Evolutionary conservation across 257 asterid species (phyloP).

Genomic region (Solanum peruvianum): DNA sequence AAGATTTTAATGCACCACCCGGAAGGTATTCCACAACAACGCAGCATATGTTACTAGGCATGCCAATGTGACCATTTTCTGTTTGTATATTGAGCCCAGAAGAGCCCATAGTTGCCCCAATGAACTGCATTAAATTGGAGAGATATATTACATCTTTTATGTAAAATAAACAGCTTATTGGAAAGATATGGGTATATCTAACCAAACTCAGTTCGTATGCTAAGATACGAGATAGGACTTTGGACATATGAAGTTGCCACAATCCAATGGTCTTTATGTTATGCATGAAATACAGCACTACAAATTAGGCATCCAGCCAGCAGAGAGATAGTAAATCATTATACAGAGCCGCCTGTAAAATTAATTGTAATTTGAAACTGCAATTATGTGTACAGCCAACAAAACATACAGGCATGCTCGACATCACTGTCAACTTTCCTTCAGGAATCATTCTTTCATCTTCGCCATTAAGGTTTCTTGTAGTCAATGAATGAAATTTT

Average conservation of each 20-base stretch:
- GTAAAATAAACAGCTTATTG: not conserved
- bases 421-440: not conserved
- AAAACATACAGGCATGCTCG: not conserved
- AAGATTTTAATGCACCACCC: conserved; percentile 70
- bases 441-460: not conserved
- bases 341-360: not conserved
- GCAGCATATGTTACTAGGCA: conserved; percentile 77
- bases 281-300: too few relatives aligned
- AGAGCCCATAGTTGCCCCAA: conserved; percentile 87
- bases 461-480: not conserved
- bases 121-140: conserved; percentile 37
- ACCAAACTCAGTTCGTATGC: not conserved
- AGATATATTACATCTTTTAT: not conserved
- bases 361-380: not conserved
- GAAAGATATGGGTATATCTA: not conserved
- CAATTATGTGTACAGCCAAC: not conserved
- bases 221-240: too few relatives aligned
- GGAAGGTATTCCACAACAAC: conserved; percentile 82
- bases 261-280: too few relatives aligned
- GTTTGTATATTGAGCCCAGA: conserved; percentile 69
- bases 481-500: not conserved
- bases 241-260: too few relatives aligned
- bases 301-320: too few relatives aligned
- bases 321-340: too few relatives aligned
- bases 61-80: conserved; percentile 69